A percentile compares a stretch with the other conserved stretches of the same genome.
Conservation (phyloP, 2,329 filamentous ascomycete genomes). For the Coniochaeta sp. region DNA sequence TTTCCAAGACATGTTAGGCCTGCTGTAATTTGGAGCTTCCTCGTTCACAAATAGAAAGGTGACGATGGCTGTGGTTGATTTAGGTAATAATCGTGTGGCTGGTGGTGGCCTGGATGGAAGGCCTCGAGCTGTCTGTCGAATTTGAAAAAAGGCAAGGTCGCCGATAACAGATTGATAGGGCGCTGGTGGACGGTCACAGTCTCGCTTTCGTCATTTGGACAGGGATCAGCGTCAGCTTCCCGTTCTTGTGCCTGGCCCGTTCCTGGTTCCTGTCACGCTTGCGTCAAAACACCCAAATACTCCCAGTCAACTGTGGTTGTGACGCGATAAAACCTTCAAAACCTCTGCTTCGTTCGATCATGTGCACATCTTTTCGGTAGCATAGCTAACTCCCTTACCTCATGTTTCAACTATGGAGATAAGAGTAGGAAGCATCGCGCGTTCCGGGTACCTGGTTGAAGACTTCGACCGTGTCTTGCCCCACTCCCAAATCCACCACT, state of each 20-base stretch:
- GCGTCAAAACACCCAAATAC: neutral
- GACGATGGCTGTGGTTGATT: neutral
- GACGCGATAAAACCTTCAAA: neutral
- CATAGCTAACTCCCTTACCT: neutral
- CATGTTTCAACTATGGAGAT: neutral
- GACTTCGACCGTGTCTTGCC: neutral
- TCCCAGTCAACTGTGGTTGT: neutral
- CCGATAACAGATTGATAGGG: constrained; percentile 1
- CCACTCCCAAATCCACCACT: neutral
- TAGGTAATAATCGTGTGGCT: neutral
- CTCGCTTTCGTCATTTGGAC: neutral
- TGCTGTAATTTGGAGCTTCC: no score
- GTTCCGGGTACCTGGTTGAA: neutral
- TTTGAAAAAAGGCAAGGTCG: neutral
- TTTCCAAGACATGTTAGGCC: no score
- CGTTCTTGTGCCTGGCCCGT: neutral
- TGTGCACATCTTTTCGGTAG: neutral
- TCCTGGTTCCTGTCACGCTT: neutral
- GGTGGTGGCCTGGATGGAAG: constrained; percentile 2
- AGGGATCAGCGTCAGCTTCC: neutral
- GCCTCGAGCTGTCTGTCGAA: neutral
- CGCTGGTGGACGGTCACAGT: neutral
- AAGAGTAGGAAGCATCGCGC: neutral
- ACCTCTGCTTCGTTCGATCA: neutral
- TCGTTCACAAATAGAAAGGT: no score